These are phyloP conservation scores for Carnegiea gigantea DNA, from an alignment of 179 eudicot genomes.

Conservation along the genomic window DNA sequence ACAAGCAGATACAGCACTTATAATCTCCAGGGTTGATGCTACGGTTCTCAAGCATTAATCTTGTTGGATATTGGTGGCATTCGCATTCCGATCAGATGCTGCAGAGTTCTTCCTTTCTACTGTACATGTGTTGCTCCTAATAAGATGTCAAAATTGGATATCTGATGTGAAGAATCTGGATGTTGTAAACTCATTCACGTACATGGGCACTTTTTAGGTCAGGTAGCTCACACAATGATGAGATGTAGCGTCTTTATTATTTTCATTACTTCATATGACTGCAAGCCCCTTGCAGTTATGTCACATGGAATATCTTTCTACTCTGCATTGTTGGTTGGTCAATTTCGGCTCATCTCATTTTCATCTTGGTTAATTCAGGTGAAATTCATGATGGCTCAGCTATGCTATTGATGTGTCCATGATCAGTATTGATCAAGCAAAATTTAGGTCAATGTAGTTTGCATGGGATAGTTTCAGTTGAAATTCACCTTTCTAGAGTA, in stretches of 20 bases:
- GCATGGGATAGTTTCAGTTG: background rate
- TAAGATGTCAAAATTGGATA: background rate
- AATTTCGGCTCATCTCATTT: too few species aligned
- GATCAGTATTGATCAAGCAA: background rate
- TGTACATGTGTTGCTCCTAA: background rate
- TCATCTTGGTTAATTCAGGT: too few species aligned
- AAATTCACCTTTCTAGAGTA: too few species aligned
- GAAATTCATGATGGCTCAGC: too few species aligned
- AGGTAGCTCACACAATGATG: background rate
- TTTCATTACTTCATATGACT: too few species aligned
- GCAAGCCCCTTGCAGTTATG: background rate
- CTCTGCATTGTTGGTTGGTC: background rate
- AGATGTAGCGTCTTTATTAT: background rate
- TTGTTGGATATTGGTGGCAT: too few species aligned
- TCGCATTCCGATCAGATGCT: background rate
- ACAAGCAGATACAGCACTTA: background rate
- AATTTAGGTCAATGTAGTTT: background rate
- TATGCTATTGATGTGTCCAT: background rate
- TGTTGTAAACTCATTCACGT: background rate
- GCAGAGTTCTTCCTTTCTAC: background rate
- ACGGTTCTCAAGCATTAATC: background rate
- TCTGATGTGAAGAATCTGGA: background rate
- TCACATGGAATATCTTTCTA: background rate
- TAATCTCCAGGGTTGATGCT: background rate
- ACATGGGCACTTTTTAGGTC: background rate